Evolutionary conservation across 306 rosid species (phyloP), one percentile per base, ranked within the genome.

Genomic region (Geum urbanum): DNA sequence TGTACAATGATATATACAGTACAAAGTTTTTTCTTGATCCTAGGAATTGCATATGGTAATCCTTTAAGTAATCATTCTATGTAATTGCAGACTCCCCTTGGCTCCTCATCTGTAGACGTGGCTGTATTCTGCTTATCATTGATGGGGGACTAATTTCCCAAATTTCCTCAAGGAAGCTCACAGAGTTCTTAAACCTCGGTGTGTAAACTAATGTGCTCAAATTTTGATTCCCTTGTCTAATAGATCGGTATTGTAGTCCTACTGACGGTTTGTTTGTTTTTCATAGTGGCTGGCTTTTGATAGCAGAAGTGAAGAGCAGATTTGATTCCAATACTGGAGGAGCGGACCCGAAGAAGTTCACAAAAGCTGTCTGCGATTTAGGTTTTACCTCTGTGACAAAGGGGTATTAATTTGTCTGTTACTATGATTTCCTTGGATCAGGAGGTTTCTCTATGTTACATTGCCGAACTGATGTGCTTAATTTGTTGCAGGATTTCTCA

Each of bases 241-340:
- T 24, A 2, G 27, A 19, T 24, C 43, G 53, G 67, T 37, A 63
- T 62, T 32, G 32, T 71, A 35, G 67, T 66, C 14, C 22, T 77
- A 81, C 78, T 53, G 63, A n/a, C 27, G 40, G 61, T 40, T 24
- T 24, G 2, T 24, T 27, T 81, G 67, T 77, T 74, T 35, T 62
- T 54, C 72, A 58, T 73, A 87, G 98, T 69, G 96, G 96, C 43
- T 90, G 94, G 96, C 97, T 92, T 73, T 77, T 92, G 85, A 92
- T 90, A 79, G 89, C 97, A 49, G 98, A 92, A 90, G 98, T 92
- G 3, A 94, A 85, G 78, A 92, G 98, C 81, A 84, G 97, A 81
- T 88, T 92, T 71, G 98, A 90, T 81, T 89, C 92, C 66, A 85
- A 76, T 40, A 90, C 75, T 10, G 96, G 96, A 69, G 98, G 96